These are phyloP conservation scores for Ogataea siamensis DNA, from an alignment of 805 yeast genomes.

Conservation along the genomic window DNA sequence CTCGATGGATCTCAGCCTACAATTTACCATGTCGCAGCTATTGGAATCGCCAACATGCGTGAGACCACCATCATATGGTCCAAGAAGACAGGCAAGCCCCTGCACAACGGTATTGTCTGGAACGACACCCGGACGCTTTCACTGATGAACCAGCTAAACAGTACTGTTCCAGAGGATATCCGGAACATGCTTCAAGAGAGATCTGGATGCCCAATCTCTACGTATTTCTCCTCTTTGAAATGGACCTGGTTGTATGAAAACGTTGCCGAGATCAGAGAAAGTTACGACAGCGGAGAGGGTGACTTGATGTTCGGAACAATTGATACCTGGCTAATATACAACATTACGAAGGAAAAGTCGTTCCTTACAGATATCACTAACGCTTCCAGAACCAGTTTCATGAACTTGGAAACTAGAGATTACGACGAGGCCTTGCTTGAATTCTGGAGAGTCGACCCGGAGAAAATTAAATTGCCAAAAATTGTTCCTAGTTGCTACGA, in stretches of 20 bases:
- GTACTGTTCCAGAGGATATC: slow-evolving; percentile 50
- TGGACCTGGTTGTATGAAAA: slow-evolving; percentile 87
- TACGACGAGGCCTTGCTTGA: slow-evolving; percentile 75
- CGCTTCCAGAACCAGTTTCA: slow-evolving; percentile 87
- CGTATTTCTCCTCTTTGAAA: slow-evolving; percentile 90
- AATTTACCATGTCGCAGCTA: slow-evolving; percentile 56
- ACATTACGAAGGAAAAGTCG: slow-evolving; percentile 66
- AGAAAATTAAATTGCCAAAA: slow-evolving; percentile 65
- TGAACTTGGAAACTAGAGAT: slow-evolving; percentile 72
- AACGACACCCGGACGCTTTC: slow-evolving; percentile 85
- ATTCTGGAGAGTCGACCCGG: slow-evolving; percentile 76
- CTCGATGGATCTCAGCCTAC: slow-evolving; percentile 29
- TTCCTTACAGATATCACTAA: slow-evolving; percentile 87
- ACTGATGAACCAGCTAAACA: slow-evolving; percentile 61
- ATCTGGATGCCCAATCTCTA: slow-evolving; percentile 85
- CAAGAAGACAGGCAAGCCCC: slow-evolving; percentile 74
- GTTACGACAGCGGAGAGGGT: slow-evolving; percentile 69
- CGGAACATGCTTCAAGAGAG: slow-evolving; percentile 57
- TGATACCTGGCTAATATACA: slow-evolving; percentile 90
- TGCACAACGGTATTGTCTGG: slow-evolving; percentile 92
- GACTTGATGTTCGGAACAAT: slow-evolving; percentile 88
- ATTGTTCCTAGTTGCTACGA: slow-evolving; percentile 76
- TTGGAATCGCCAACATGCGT: slow-evolving; percentile 95
- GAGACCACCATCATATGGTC: slow-evolving; percentile 93
- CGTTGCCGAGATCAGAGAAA: slow-evolving; percentile 59